phyloP scores from a whole-genome alignment of 108 stramenopile genomes.

The Cylindrotheca fusiformis region DNA sequence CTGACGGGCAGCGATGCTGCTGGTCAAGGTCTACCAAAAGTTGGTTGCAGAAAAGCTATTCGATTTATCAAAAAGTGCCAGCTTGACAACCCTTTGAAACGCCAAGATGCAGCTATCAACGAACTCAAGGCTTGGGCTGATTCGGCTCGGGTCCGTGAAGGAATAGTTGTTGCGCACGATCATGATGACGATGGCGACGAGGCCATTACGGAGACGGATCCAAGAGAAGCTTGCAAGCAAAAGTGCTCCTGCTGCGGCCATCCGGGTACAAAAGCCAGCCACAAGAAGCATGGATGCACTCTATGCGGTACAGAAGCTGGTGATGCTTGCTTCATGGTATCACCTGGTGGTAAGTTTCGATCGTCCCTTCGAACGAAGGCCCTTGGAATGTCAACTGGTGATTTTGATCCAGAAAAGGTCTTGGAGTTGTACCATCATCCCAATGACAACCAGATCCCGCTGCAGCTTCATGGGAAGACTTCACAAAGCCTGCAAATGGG shows the following conservation, averaged over 20 bases:
- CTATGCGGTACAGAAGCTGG: conserved; percentile 74
- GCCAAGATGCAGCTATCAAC: conserved; percentile 48
- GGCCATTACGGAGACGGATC: background rate
- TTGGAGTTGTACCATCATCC: conserved; percentile 57
- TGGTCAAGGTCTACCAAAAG: conserved; percentile 59
- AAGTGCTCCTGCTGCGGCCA: conserved; percentile 66
- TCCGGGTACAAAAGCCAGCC: conserved; percentile 51
- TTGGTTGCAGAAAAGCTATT: conserved; percentile 74
- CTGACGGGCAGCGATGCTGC: conserved; percentile 77
- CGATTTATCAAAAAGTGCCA: conserved; percentile 67
- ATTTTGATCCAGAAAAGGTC: conserved; percentile 50
- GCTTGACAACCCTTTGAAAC: conserved; percentile 41
- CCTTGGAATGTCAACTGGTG: conserved; percentile 24
- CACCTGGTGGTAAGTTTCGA: conserved; percentile 52
- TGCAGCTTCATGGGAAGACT: conserved; percentile 22
- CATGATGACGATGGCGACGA: background rate
- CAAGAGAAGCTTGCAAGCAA: background rate
- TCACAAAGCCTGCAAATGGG: conserved; percentile 30
- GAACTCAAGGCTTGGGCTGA: conserved; percentile 60
- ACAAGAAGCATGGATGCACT: conserved; percentile 71
- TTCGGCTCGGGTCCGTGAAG: conserved; percentile 1
- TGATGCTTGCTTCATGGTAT: conserved; percentile 56
- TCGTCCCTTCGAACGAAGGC: conserved; percentile 53
- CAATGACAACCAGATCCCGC: conserved; percentile 64
- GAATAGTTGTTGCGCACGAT: background rate